A percentile compares a stretch with the other conserved stretches of the same genome.
Conservation (phyloP, 305 asterid species). For the Fraxinus platypoda region DNA sequence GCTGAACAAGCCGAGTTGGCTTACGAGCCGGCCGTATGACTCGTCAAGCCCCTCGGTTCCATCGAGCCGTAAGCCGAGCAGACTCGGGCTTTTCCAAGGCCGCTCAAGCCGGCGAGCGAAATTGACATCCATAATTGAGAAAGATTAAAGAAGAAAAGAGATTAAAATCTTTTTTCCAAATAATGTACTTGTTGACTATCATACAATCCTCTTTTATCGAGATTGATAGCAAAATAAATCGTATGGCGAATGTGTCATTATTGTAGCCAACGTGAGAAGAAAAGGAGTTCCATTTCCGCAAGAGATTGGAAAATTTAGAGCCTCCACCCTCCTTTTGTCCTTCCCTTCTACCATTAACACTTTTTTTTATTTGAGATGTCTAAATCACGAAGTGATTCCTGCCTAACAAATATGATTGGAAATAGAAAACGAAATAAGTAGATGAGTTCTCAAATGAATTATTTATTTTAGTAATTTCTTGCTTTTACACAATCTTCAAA, state of each 20-base stretch:
- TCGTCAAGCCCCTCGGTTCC: no score
- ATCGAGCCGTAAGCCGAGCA: no score
- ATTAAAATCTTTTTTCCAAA: background rate
- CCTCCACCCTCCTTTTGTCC: background rate
- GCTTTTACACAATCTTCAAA: background rate
- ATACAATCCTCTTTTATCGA: background rate
- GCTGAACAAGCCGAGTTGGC: no score
- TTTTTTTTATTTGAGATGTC: background rate
- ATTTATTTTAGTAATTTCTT: background rate
- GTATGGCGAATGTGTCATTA: background rate
- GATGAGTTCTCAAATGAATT: background rate
- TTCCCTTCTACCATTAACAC: background rate
- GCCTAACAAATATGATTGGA: background rate
- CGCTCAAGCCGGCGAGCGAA: no score
- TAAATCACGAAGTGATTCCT: background rate
- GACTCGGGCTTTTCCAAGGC: no score
- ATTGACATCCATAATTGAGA: no score
- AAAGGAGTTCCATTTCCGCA: background rate
- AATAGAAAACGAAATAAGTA: background rate
- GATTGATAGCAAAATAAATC: background rate
- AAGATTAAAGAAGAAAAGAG: background rate
- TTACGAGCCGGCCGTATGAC: no score
- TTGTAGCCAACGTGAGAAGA: background rate
- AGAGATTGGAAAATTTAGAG: background rate
- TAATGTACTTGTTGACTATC: background rate